Evolutionary conservation across 345 rosid species (phyloP).

Genomic region (Bruguiera parviflora): DNA sequence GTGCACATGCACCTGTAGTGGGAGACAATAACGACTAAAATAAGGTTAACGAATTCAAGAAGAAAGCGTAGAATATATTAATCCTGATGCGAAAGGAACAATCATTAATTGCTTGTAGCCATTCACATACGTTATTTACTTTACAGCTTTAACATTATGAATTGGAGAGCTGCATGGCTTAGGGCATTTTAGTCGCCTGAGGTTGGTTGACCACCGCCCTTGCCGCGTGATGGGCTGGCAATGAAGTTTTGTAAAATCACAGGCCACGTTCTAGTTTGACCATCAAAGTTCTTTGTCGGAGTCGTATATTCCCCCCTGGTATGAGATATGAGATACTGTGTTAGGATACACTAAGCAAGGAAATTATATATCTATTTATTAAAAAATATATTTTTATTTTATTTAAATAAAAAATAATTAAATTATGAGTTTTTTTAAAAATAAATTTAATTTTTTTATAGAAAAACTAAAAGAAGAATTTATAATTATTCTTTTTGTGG

Average conservation of each 20-base stretch:
- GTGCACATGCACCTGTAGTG: conserved; percentile 20
- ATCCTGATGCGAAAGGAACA: not conserved
- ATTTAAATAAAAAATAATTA: conserved; percentile 20
- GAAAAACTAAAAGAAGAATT: too few relatives aligned
- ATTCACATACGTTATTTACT: too few relatives aligned
- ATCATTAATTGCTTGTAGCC: conserved; percentile 1
- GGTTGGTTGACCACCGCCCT: conserved; percentile 53
- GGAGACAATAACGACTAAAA: not conserved
- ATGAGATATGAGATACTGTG: too few relatives aligned
- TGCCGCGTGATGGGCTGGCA: conserved; percentile 69
- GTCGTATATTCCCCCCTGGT: too few relatives aligned
- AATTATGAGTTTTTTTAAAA: too few relatives aligned
- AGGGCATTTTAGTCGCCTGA: not conserved
- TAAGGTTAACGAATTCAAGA: not conserved
- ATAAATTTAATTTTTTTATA: too few relatives aligned
- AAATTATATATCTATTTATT: not conserved
- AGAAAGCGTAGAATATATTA: not conserved
- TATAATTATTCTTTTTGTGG: too few relatives aligned
- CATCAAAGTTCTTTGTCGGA: not conserved
- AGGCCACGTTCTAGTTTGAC: conserved; percentile 57
- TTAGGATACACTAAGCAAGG: too few relatives aligned
- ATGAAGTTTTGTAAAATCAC: conserved; percentile 19
- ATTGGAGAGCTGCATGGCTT: not conserved
- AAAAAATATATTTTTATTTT: not conserved
- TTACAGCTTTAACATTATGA: conserved; percentile 6